Base-by-base conservation (phyloP, 805 yeast genomes). In the Pachysolen tannophilus region DNA sequence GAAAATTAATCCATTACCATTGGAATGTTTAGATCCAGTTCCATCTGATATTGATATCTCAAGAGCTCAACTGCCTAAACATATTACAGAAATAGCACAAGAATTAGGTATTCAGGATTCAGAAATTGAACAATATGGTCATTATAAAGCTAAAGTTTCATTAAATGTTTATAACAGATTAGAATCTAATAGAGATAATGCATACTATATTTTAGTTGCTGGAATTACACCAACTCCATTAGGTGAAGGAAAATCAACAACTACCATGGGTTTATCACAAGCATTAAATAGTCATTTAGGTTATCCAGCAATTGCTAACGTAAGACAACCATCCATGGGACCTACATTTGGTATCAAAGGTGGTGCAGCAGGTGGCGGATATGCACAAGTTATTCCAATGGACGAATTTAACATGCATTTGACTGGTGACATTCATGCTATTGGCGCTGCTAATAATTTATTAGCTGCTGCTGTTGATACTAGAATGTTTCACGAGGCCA, bases 341-440 rank as follows among this genome's bases (percentile, higher is more conserved):
- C 92, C 92, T 44, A 82, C 92, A 14, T 82, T 82, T 50, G 92
- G 92, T 62, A 80, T 82, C 46, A 82, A 82, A 57, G 92, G 92
- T 60, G 92, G 92, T 61, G 92, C 92, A 46, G 92, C 92, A 6
- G 92, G 92, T 55, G 90, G 92, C 57, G 92, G 92, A 41, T 82
- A 81, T 53, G 78, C 92, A 20, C 90, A 82, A 59, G 92, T 82
- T 21, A 80, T 82, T 54, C 92, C 92, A 43, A 82, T 82, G 92
- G 90, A 82, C 58, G 92, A 82, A 53, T 82, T 82, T 65, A 82
- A 82, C 64, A 72, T 82, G 82, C 90, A 82, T 54, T 72, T 82
- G 43, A 82, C 92, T 32, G 92, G 92, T 56, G 92, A 82, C 58
- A 82, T 82, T 41, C 92, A 82, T 55, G 90, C 92, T 31, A 81